Base-by-base conservation (phyloP, 768 basidiomycete species). In the Termitomyces titanicus region DNA sequence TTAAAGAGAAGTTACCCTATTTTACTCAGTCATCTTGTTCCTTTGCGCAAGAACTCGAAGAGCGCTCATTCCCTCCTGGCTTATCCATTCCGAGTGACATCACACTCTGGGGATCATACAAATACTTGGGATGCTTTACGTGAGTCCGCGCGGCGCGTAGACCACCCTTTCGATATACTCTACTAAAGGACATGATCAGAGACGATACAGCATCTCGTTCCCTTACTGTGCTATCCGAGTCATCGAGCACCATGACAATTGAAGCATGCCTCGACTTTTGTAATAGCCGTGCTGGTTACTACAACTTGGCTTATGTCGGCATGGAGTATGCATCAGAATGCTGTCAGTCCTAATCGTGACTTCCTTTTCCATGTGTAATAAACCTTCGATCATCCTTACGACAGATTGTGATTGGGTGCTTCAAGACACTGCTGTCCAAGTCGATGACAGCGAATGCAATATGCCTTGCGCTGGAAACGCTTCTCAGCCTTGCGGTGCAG, bases 61-160 rank as follows among this genome's bases (percentile, higher is more conserved):
- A 51, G 7, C 58, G 54, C 13, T 40, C 39, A 8, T 53, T 59
- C 20, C 58, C 54, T 37, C 51, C 54, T 15, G 58, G 58, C 27
- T 35, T 56, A n/a, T 59, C 54, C 34, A 59, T 59, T 34, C 58
- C 58, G 3, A 46, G 13, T 31, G 58, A 59, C 44, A 55, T 59
- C 27, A 56, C 27, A n/a, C 46, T 55, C 1, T 56, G 58, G 58
- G 58, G 58, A 15, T 3, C 24, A 18, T 59, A 59, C 18, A 38
- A 25, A 2, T 59, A 59, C 35, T 35, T 50, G 24, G 58, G 58
- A 49, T 59, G 58, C 40, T 59, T 47, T 42, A 59, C 58, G 54
- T 59, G 40, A 50, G 51, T 47, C 24, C 51, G 5, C 13, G 17
- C 34, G 15, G 46, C 51, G 5, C 13, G 17, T 47, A 22, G 46